Base-by-base conservation (phyloP, 768 basidiomycete genomes). In the Polyporus arcularius region DNA sequence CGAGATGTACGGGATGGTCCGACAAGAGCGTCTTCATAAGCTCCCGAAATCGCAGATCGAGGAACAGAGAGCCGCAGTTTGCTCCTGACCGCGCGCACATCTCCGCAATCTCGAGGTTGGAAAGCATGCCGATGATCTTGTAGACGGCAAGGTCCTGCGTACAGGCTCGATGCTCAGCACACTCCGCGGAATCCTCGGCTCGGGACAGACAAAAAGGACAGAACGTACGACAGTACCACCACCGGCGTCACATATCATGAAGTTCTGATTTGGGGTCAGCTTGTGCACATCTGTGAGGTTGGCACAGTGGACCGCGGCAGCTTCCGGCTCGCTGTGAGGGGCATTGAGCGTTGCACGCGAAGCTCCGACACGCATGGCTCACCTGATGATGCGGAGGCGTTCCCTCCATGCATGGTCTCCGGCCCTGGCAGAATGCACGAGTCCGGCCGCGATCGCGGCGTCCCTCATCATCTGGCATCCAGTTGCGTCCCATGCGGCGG, bases 291-390 rank as follows among this genome's bases (percentile, higher is more conserved):
- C 85, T 32, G 90, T 90, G 53, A 95, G 78, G 60, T 89, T 85
- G 3, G 89, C 91, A 61, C 92, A 94, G 61, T 96, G 93, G 9
- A 94, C 89, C 8, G 94, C 94, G n/a, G 92, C 93, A 1, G 94
- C 93, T 73, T 94, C 93, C 31, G 85, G 83, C 63, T 85, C 85
- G 21, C 83, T 85, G 65, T 61, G n/a, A 11, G 18, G 5, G 12
- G 46, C 30, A 57, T 51, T 47, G 50, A 60, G 57, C 53, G 26
- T 56, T 50, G 28, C 40, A 40, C 60, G 15, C 40, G 18, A 39
- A 28, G 50, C 50, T 6, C 31, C 21, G 21, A n/a, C 68, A 41
- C 41, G 30, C 32, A 31, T 28, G 46, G 4, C 73, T 48, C 66
- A 86, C 74, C 90, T 92, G 71, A 95, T 94, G 65, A 95, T 93